Evolutionary conservation across 2,329 filamentous ascomycete genomes (phyloP), one percentile per base, ranked within the genome.

Genomic region (Fusarium austroafricanum): DNA sequence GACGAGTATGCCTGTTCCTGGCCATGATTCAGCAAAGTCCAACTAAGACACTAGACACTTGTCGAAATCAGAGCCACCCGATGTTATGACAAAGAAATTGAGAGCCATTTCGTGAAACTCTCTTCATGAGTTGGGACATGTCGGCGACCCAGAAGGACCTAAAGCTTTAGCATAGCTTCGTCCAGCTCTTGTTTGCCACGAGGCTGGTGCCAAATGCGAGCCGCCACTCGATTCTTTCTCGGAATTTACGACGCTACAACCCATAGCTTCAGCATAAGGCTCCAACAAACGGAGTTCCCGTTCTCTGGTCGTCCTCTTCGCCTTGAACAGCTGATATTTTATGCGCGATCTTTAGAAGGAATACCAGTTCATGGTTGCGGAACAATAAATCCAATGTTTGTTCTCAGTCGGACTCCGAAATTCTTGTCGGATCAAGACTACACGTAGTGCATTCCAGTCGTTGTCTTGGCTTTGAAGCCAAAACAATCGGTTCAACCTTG

Each of bases 131-230:
- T 17, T 17, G 12, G 46, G 21, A 12, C 46, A 29, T 20, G 29
- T 59, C 21, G 23, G 33, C 3, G 35, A 38, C 6, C 3, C 11
- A 45, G 28, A 64, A 56, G 39, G 28, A 23, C 52, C 59, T 39
- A 51, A 42, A 23, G 4, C 6, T 28, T 40, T 23, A 6, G 18
- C 29, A 46, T n/a, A 42, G 33, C 35, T 45, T 40, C 23, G 23
- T 11, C 44, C 47, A 55, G 35, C 37, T 47, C 35, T 39, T n/a
- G 20, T 46, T 64, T 46, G 45, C 59, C 59, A 64, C 44, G 35
- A 33, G 59, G 20, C 26, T 28, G 49, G 35, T 20, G 31, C 31
- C 29, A 18, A 46, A 40, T n/a, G 35, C 39, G 10, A 23, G 52
- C 58, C 33, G 21, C 38, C 20, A 26, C 26, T 56, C 18, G 20